Evolutionary conservation across 2,329 filamentous ascomycete genomes (phyloP).

Genomic region (Colletotrichum sp.): DNA sequence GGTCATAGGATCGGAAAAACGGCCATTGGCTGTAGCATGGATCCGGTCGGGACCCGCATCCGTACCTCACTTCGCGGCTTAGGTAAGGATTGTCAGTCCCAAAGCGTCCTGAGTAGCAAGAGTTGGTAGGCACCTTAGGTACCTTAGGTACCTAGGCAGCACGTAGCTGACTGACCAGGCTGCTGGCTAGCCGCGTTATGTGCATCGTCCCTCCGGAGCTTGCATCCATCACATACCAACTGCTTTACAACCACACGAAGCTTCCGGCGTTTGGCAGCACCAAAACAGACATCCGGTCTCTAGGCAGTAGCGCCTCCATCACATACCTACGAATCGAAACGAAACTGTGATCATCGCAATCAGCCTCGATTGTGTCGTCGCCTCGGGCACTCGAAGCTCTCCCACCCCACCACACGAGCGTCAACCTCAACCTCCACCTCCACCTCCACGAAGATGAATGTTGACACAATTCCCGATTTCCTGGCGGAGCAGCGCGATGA

Average conservation of each 20-base stretch:
- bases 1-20: slow-evolving; percentile 19
- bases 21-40: background rate
- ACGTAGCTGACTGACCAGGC: slow-evolving; percentile 32
- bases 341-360: background rate
- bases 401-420: background rate
- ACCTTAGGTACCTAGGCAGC: background rate
- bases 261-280: background rate
- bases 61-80: background rate
- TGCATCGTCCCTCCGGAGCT: slow-evolving; percentile 17
- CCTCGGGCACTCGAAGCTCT: slow-evolving; percentile 4
- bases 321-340: background rate
- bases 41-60: background rate
- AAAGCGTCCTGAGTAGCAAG: background rate
- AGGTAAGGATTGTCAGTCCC: background rate
- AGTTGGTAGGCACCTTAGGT: background rate
- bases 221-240: slow-evolving; percentile 6
- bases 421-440: background rate
- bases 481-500: slow-evolving; percentile 88
- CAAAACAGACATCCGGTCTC: background rate
- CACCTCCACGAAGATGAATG: slow-evolving; percentile 66
- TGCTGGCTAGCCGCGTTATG: slow-evolving; percentile 42
- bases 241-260: background rate
- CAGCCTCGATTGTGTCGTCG: background rate
- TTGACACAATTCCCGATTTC: slow-evolving; percentile 89
- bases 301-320: background rate